Percentiles rank a stretch among this genome's conserved stretches.
phyloP scores from a whole-genome alignment of 352 stramenopile species.

The Pythium utonaiense region DNA sequence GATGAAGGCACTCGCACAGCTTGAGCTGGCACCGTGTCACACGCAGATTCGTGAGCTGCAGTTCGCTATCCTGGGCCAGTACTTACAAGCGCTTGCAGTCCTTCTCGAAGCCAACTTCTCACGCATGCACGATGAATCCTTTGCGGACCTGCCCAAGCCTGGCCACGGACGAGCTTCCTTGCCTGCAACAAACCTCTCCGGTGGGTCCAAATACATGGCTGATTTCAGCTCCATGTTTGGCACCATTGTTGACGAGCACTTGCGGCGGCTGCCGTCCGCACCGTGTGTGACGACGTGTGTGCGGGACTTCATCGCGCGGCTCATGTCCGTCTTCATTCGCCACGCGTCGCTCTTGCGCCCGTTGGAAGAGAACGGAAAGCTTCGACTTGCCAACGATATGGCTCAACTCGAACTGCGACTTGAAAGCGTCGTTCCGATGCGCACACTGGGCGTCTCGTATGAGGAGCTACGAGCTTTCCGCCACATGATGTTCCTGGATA shows the following conservation, averaged over 20 bases:
- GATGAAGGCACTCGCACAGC: conserved; percentile 33
- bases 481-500: conserved; percentile 83
- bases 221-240: conserved; percentile 67
- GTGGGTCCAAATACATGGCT: conserved; percentile 72
- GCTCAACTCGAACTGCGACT: conserved; percentile 72
- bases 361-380: conserved; percentile 71
- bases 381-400: conserved; percentile 82
- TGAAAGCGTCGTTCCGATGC: conserved; percentile 54
- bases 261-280: conserved; percentile 54
- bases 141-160: conserved; percentile 38
- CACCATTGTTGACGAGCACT: conserved; percentile 71
- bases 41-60: conserved; percentile 51
- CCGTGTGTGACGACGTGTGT: conserved; percentile 52
- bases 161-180: not conserved
- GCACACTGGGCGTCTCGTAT: conserved; percentile 53
- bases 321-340: conserved; percentile 77
- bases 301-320: conserved; percentile 58
- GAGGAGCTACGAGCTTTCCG: conserved; percentile 79
- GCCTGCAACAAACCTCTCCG: conserved; percentile 17
- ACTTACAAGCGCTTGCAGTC: conserved; percentile 58
- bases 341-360: conserved; percentile 71
- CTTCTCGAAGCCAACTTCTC: conserved; percentile 61
- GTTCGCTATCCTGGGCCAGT: conserved; percentile 61
- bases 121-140: conserved; percentile 86
- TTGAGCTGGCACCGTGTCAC: conserved; percentile 42